phyloP scores from a whole-genome alignment of 176 grass and related monocot species.

The Lolium multiflorum region DNA sequence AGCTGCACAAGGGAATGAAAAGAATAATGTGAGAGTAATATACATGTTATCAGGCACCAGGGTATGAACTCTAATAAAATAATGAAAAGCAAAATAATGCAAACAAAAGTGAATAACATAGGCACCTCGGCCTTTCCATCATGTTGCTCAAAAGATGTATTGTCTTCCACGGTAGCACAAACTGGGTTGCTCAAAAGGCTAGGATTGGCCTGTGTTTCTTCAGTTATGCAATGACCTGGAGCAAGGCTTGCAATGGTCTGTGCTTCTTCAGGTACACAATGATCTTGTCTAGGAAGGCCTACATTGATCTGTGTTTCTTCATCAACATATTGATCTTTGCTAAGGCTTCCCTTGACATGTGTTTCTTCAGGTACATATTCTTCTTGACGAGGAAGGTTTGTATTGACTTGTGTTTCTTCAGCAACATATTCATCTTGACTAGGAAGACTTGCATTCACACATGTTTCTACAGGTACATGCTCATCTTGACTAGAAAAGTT shows the following conservation, averaged over 20 bases:
- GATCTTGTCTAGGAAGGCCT: constrained; percentile 16
- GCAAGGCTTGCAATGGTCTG: constrained; percentile 21
- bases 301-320: constrained; percentile 33
- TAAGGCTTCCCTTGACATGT: constrained; percentile 29
- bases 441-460: constrained; percentile 10
- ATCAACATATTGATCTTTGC: constrained; percentile 34
- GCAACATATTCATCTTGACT: constrained; percentile 21
- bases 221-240: not conserved
- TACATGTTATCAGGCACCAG: not conserved
- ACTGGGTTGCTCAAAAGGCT: constrained; percentile 3
- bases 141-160: constrained; percentile 27
- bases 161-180: constrained; percentile 32
- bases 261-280: constrained; percentile 22
- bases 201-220: constrained; percentile 20
- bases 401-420: constrained; percentile 21
- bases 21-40: constrained; percentile 27
- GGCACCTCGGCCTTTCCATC: constrained; percentile 41
- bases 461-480: constrained; percentile 24
- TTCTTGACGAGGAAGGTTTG: constrained; percentile 14
- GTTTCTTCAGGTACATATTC: constrained; percentile 29
- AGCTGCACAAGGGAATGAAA: constrained; percentile 59
- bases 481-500: constrained; percentile 10
- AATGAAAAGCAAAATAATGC: constrained; percentile 21
- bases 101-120: constrained; percentile 30
- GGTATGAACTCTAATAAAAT: constrained; percentile 26